Evolutionary conservation across 2,329 filamentous ascomycete genomes (phyloP), one percentile per base, ranked within the genome.

Genomic region (Botrytis elliptica): DNA sequence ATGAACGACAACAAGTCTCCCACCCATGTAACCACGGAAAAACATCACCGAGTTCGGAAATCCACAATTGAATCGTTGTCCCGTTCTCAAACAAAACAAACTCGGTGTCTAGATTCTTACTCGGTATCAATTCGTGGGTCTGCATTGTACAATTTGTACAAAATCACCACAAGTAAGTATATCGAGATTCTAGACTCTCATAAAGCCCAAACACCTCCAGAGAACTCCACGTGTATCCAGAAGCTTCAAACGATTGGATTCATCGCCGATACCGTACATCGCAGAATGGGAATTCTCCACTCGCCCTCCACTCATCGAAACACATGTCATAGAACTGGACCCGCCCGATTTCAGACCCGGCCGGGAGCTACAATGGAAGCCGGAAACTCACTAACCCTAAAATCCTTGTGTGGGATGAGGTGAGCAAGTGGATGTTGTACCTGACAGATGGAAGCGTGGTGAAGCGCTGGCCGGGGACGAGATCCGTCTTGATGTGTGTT

Each of bases 351-450:
- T 52, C 52, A 59, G 38, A 44, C 52, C 66, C 25, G 49, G 44
- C 18, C 66, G 66, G 66, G 49, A 57, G 66, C 66, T 57, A 10
- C 38, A 10, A 9, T 22, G 14, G 22, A 42, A 69, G 66, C 66
- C 66, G 66, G 49, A 57, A 33, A 36, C 38, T 42, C 22, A 8
- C 20, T 16, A 55, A 40, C 12, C 25, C 25, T 3, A 25, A 25
- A 14, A 68, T 68, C 49, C 49, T 42, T 42, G 49, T 33, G 66
- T 29, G 36, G 38, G 36, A 33, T 69, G 38, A 25, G 66, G 49
- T 69, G 66, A 42, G n/a, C 18, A 69, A 33, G 49, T 69, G 66
- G 49, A 69, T 29, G 69, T 52, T 25, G 69, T 71, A 71, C 69
- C 69, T 66, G 69, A 40, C 57, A 71, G 66, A 57, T 57, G 49